Percentiles rank a stretch among this genome's conserved stretches.
Conservation (phyloP, 1,284 basidiomycete genomes). For the Thelephora terrestris region DNA sequence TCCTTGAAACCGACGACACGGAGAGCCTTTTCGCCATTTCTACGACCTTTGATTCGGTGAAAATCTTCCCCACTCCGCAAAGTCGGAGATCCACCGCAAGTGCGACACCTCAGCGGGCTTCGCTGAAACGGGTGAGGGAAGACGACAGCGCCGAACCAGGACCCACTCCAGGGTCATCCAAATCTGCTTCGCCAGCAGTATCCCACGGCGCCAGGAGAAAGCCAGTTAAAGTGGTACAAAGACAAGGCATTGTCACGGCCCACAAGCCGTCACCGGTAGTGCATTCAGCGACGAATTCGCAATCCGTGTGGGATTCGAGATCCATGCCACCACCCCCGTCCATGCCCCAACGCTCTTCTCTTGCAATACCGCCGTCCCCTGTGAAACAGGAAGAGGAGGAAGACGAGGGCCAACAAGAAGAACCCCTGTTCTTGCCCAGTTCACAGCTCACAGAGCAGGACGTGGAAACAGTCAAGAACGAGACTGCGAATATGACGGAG, state of each 20-base stretch:
- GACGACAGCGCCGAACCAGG: constrained; percentile 9
- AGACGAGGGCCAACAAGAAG: constrained; percentile 16
- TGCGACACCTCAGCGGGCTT: constrained; percentile 2
- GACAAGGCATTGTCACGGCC: constrained; percentile 23
- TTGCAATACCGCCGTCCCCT: constrained; percentile 10
- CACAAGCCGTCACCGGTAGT: constrained; percentile 13
- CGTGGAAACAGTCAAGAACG: constrained; percentile 45
- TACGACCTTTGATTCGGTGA: constrained; percentile 32
- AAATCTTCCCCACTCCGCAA: neutral
- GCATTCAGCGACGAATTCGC: constrained; percentile 10
- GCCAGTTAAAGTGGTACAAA: constrained; percentile 50
- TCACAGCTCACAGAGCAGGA: constrained; percentile 51
- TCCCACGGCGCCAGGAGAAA: constrained; percentile 21
- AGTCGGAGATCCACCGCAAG: constrained; percentile 5
- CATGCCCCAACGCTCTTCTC: constrained; percentile 10
- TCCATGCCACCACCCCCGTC: constrained; percentile 23
- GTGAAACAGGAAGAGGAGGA: constrained; percentile 4
- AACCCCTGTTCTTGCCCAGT: constrained; percentile 54
- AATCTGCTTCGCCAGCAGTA: neutral
- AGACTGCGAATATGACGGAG: constrained; percentile 52
- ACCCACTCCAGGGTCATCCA: neutral
- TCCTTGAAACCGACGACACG: constrained; percentile 52
- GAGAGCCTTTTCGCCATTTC: constrained; percentile 66
- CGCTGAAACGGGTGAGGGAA: constrained; percentile 14
- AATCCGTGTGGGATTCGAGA: constrained; percentile 13